These are phyloP conservation scores for Coemansia sp. DNA, from an alignment of 192 early-diverging fungal genomes.

Conservation along the genomic window DNA sequence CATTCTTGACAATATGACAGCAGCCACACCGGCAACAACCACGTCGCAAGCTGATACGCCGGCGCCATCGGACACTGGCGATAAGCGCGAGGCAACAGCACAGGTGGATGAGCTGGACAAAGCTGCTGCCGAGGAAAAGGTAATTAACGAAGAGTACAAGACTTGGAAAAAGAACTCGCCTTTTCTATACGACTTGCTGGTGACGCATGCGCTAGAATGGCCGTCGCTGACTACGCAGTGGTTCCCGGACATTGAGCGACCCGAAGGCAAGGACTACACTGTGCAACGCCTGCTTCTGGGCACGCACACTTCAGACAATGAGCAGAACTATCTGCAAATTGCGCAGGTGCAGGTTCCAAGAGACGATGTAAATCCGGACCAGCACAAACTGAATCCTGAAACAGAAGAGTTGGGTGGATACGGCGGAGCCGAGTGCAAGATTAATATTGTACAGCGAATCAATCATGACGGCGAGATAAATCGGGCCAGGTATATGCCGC, in stretches of 20 bases:
- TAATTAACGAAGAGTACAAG: slow-evolving; percentile 97
- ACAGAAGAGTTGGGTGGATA: slow-evolving; percentile 77
- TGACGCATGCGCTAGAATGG: slow-evolving; percentile 99
- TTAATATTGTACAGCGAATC: slow-evolving; percentile 87
- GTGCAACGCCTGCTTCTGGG: slow-evolving; percentile 88
- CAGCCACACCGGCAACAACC: slow-evolving; percentile 40
- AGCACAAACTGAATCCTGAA: slow-evolving; percentile 71
- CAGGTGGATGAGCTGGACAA: slow-evolving; percentile 45
- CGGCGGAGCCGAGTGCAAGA: slow-evolving; percentile 79
- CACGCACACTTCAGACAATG: slow-evolving; percentile 94
- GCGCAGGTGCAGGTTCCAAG: slow-evolving; percentile 85
- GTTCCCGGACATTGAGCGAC: slow-evolving; percentile 92
- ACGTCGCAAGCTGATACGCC: slow-evolving; percentile 49
- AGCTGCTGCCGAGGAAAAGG: slow-evolving; percentile 68
- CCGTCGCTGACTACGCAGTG: slow-evolving; percentile 96
- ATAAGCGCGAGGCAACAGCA: slow-evolving; percentile 20
- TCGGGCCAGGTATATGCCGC: slow-evolving; percentile 95
- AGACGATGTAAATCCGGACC: slow-evolving; percentile 60
- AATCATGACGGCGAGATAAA: slow-evolving; percentile 98
- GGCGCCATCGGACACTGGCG: slow-evolving; percentile 36
- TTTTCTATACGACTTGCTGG: slow-evolving; percentile 95
- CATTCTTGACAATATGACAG: slow-evolving; percentile 1
- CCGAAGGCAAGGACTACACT: slow-evolving; percentile 87
- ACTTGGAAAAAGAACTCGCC: slow-evolving; percentile 99
- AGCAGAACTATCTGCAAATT: slow-evolving; percentile 96